Evolutionary conservation across 176 grass and related monocot species (phyloP).

Genomic region (Elaeis guineensis): DNA sequence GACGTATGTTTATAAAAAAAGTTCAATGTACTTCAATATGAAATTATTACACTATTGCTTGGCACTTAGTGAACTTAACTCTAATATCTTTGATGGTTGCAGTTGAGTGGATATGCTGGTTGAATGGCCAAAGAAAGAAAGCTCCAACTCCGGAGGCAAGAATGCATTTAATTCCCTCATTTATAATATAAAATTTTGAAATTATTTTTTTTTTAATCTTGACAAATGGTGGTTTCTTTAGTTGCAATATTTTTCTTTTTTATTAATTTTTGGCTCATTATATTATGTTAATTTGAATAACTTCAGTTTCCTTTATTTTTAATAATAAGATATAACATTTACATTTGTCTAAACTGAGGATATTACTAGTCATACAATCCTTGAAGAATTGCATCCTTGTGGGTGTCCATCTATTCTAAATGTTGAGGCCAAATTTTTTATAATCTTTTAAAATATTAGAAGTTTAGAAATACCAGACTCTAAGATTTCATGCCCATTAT

Average conservation of each 20-base stretch:
- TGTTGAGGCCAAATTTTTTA: too few species aligned
- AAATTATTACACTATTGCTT: not conserved
- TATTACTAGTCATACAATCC: too few species aligned
- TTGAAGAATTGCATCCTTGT: too few species aligned
- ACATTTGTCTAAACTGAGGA: too few species aligned
- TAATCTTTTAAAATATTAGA: too few species aligned
- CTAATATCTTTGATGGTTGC: constrained; percentile 19
- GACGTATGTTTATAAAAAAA: not conserved
- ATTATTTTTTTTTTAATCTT: not conserved
- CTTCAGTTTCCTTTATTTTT: too few species aligned
- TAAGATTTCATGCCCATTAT: too few species aligned
- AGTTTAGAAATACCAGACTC: too few species aligned
- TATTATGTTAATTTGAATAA: too few species aligned
- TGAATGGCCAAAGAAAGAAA: constrained; percentile 93
- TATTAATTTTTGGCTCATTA: not conserved
- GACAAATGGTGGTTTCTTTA: too few species aligned
- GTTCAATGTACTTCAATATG: not conserved
- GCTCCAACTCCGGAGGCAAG: constrained; percentile 70
- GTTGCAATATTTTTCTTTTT: not conserved
- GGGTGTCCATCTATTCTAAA: too few species aligned
- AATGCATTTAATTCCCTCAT: not conserved
- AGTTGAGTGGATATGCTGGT: constrained; percentile 99
- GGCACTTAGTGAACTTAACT: constrained; percentile 5
- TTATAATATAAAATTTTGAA: not conserved
- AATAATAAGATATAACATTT: too few species aligned